Evolutionary conservation across 768 basidiomycete genomes (phyloP).

Genomic region (Naganishia friedmannii): DNA sequence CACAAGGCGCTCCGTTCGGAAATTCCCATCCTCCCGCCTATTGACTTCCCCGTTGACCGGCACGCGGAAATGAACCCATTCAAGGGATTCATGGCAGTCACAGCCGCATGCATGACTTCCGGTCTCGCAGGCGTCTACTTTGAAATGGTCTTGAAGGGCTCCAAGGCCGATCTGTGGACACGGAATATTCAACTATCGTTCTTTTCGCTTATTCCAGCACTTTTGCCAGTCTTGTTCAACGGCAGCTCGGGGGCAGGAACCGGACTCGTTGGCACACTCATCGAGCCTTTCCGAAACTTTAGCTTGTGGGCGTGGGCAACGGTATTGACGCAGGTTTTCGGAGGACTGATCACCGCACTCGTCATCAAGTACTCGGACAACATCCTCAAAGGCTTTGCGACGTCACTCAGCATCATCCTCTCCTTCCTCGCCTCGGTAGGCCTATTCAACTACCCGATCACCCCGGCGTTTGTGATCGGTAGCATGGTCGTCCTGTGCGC

Average conservation of each 20-base stretch:
- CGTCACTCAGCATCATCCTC: constrained; percentile 86
- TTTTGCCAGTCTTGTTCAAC: constrained; percentile 68
- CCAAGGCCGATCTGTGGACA: constrained; percentile 86
- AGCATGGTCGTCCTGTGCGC: constrained; percentile 77
- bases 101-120: constrained; percentile 87
- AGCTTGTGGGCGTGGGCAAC: constrained; percentile 89
- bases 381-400: constrained; percentile 81
- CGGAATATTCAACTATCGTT: constrained; percentile 93
- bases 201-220: constrained; percentile 85
- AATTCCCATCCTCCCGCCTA: background rate
- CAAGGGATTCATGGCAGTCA: constrained; percentile 85
- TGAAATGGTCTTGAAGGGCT: constrained; percentile 92
- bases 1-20: constrained; percentile 20
- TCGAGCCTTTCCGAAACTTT: constrained; percentile 73
- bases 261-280: constrained; percentile 37
- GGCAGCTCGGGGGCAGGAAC: constrained; percentile 50
- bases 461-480: constrained; percentile 79
- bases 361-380: constrained; percentile 94
- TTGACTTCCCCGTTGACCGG: background rate
- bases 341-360: constrained; percentile 86
- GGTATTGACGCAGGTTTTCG: constrained; percentile 79
- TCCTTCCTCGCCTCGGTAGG: constrained; percentile 88
- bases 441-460: constrained; percentile 84
- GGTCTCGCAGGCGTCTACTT: constrained; percentile 97
- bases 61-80: constrained; percentile 69